Conservation (phyloP, 768 basidiomycete genomes). For the Sporobolomyces phaffii region DNA sequence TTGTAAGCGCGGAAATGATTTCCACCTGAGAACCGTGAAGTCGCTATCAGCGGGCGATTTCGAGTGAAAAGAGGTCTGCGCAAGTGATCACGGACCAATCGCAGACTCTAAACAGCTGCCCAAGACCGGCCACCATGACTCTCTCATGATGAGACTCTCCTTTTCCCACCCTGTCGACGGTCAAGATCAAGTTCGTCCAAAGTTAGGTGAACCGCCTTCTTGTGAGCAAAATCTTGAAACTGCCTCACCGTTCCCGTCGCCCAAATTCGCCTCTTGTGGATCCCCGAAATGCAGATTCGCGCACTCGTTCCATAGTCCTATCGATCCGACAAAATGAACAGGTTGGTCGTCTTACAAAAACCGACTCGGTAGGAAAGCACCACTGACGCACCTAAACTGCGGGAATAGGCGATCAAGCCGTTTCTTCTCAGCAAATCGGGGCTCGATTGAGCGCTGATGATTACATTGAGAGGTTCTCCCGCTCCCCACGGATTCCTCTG, state of each 20-base stretch:
- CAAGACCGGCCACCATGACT: conserved; percentile 65
- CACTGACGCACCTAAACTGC: conserved; percentile 40
- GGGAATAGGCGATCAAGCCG: conserved; percentile 67
- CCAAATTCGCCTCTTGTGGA: conserved; percentile 71
- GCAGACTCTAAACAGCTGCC: conserved; percentile 87
- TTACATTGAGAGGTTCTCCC: conserved; percentile 78
- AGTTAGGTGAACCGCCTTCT: no score
- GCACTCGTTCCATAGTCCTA: conserved; percentile 76
- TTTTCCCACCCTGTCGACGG: conserved; percentile 51
- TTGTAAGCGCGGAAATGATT: conserved; percentile 85
- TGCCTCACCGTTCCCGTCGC: conserved; percentile 59
- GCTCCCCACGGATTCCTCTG: conserved; percentile 22
- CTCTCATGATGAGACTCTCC: conserved; percentile 68
- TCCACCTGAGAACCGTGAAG: conserved; percentile 54
- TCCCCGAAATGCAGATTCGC: conserved; percentile 70
- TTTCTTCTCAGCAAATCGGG: conserved; percentile 69
- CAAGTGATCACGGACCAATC: conserved; percentile 49
- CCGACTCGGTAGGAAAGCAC: neutral
- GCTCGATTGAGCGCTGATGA: conserved; percentile 71
- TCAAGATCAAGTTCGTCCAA: neutral
- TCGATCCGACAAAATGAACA: no score
- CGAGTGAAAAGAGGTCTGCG: neutral
- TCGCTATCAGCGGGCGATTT: conserved; percentile 26
- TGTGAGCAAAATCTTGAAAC: neutral
- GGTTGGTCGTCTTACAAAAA: no score